Base-by-base conservation (phyloP, 75 land plant genomes). In the Sequoiadendron giganteum region DNA sequence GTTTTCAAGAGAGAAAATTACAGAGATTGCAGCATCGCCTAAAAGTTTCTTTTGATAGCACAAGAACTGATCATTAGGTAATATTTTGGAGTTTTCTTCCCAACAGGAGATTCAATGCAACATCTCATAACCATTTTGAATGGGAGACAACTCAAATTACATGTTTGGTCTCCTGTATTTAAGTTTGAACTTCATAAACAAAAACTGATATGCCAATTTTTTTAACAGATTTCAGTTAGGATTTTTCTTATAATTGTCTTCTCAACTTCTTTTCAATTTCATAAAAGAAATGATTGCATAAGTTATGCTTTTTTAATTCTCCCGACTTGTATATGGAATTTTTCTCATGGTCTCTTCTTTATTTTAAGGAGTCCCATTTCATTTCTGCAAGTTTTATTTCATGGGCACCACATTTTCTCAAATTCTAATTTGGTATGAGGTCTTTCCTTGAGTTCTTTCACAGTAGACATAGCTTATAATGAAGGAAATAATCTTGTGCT, bases 11-110 rank as follows among this genome's bases (percentile, higher is more conserved):
- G 25, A 40, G 49, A 81, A 45, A 48, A 43, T 28, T 81, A 49
- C 49, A 81, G 47, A 81, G 48, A 43, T 28, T n/a, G 43, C 83
- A 45, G 9, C 48, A 25, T 21, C 83, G 83, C 13, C 43, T 81
- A 81, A 49, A 81, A 81, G 48, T 47, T 81, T 81, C 83, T 43
- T 81, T 81, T 81, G 83, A 81, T 28, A 45, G 83, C 30, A 81
- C 48, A 15, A 43, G 49, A 81, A 10, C 83, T 16, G 83, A 81
- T 1, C 83, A 81, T 81, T 49, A 81, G 83, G 83, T 81, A 81
- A 19, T 81, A 30, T 39, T 78, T 78, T 19, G 40, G 1, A 6
- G 40, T 39, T 78, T 36, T 32, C 30, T 32, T 0, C 6, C 13
- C 0, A 72, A 10, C 14, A 72, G 36, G 76, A 72, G 10, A 61